These are phyloP conservation scores for Gaeumannomyces tritici DNA, from an alignment of 2,329 filamentous ascomycete species.

Conservation along the genomic window DNA sequence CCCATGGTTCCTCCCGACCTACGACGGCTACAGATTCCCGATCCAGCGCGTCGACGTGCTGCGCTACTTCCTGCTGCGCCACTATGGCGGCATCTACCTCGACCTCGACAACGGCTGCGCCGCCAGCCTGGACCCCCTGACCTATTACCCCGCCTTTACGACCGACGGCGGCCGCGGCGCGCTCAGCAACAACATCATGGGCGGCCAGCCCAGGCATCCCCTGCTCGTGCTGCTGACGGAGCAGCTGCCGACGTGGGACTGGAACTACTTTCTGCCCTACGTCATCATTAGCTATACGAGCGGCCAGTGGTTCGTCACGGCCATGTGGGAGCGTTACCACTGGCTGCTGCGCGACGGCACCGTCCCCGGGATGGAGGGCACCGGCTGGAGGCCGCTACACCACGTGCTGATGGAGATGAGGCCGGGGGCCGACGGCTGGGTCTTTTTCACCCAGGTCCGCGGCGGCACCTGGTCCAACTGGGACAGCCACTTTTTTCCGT, in stretches of 20 bases:
- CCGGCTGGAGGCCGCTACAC: slow-evolving; percentile 10
- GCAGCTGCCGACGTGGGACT: slow-evolving; percentile 52
- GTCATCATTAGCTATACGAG: slow-evolving; percentile 69
- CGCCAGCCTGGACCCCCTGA: slow-evolving; percentile 53
- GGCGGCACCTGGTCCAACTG: slow-evolving; percentile 19
- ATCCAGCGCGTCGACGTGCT: slow-evolving; percentile 74
- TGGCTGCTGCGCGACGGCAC: slow-evolving; percentile 13
- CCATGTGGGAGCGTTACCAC: slow-evolving; percentile 61
- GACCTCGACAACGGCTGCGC: slow-evolving; percentile 66
- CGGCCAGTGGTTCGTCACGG: slow-evolving; percentile 59
- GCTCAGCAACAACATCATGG: slow-evolving; percentile 58
- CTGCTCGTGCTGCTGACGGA: slow-evolving; percentile 62
- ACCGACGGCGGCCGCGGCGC: slow-evolving; percentile 33
- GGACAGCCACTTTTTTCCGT: slow-evolving; percentile 19
- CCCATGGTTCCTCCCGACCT: slow-evolving; percentile 68
- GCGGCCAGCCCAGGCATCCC: slow-evolving; percentile 55
- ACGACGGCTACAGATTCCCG: slow-evolving; percentile 62
- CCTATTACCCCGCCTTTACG: slow-evolving; percentile 57
- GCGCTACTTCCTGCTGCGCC: slow-evolving; percentile 67
- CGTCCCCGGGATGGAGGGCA: slow-evolving; percentile 9
- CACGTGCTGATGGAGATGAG: slow-evolving; percentile 19
- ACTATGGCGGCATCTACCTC: slow-evolving; percentile 74
- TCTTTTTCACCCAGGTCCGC: slow-evolving; percentile 18
- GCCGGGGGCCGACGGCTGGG: slow-evolving; percentile 14
- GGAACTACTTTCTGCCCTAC: slow-evolving; percentile 60